Base-by-base conservation (phyloP, 345 rosid genomes). In the Abelmoschus esculentus region DNA sequence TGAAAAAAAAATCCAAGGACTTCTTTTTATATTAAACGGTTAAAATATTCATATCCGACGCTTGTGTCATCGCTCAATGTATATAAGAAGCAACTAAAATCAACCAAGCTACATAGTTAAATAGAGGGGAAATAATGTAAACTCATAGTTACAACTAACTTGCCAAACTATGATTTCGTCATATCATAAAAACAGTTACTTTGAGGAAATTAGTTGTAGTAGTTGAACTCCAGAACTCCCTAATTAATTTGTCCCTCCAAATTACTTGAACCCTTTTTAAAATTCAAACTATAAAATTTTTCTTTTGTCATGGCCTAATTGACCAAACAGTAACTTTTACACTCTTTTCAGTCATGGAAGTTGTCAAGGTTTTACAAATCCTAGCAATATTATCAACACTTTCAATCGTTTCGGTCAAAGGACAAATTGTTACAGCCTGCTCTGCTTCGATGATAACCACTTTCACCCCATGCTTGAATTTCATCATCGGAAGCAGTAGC, bases 381-480 rank as follows among this genome's bases (percentile, higher is more conserved):
- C 34, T 70, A 47, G 54, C 79, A 38, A 42, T 61, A 66, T 6
- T 80, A 70, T 50, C 66, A 13, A 36, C 49, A 7, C 59, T 83
- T 34, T 52, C 71, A 0, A 59, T 80, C 32, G 56, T 83, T 73
- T 74, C 83, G 7, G 83, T 75, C 22, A 73, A 70, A 2, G 91
- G 89, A 44, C 97, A 93, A 76, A 83, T 90, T 32, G 84, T 72
- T 62, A 89, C 93, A 14, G 92, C 97, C 4, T 90, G 98, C 86
- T 85, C 91, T 22, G 5, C 81, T 29, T 85, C 97, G 18, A 80
- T 86, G 97, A 80, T 90, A 78, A 67, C 86, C 50, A 86, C 67
- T 74, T 93, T 93, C 82, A 83, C 96, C 2, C 98, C 96, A 10
- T 93, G 96, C 81, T 62, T 88, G 58, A 90, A 82, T 67, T 93